Evolutionary conservation across 108 stramenopile genomes (phyloP).

Genomic region (Discostella stelligeroides): DNA sequence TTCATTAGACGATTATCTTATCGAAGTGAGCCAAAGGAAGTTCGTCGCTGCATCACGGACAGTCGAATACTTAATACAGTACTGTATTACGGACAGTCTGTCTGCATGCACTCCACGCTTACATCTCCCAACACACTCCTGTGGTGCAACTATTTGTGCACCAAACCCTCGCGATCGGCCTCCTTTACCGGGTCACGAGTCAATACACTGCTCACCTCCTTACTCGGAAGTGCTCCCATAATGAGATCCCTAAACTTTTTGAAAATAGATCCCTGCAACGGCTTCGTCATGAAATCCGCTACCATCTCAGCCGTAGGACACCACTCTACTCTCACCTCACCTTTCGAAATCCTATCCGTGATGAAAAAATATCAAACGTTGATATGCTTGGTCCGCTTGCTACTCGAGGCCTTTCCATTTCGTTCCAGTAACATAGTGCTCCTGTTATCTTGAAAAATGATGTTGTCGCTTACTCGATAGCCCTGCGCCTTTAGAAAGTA

Average conservation of each 20-base stretch:
- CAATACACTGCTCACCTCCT: no score
- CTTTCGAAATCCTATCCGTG: constrained; percentile 42
- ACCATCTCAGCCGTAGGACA: constrained; percentile 61
- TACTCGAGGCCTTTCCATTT: constrained; percentile 9
- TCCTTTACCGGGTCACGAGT: no score
- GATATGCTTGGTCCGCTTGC: constrained; percentile 21
- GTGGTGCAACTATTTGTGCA: no score
- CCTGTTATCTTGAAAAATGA: constrained; percentile 35
- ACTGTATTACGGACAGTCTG: no score
- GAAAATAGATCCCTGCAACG: constrained; percentile 53
- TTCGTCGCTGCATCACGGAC: no score
- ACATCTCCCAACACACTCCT: no score
- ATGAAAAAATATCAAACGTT: constrained; percentile 59
- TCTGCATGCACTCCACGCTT: no score
- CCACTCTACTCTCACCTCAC: constrained; percentile 26
- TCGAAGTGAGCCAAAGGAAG: no score
- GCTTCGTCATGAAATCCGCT: constrained; percentile 63
- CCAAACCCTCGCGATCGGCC: no score
- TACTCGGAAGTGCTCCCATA: constrained; percentile 20
- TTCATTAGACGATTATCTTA: no score
- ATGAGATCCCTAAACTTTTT: constrained; percentile 38
- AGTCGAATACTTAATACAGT: no score
- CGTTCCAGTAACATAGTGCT: constrained; percentile 25
- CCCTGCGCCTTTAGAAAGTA: constrained; percentile 39
- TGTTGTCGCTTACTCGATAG: constrained; percentile 9